Base-by-base conservation (phyloP, 2,329 filamentous ascomycete genomes). In the Trichophyton simii region DNA sequence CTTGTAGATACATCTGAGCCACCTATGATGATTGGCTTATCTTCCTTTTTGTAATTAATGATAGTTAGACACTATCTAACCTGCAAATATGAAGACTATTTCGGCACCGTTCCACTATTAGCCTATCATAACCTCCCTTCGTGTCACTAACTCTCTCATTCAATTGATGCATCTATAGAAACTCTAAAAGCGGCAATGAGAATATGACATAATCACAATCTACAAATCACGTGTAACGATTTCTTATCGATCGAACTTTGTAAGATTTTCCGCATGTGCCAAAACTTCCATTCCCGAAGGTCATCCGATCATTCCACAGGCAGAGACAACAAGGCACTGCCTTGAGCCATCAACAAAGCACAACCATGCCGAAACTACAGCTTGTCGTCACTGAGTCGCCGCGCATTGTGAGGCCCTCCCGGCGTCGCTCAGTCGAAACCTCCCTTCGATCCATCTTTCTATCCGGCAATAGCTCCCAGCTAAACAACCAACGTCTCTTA, bases 341-440 rank as follows among this genome's bases (percentile, higher is more conserved):
- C 13, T 54, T 34, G 28, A 34, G 22, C 46, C 50, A 31, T 28
- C 31, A n/a, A n/a, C n/a, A 38, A 9, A 38, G 34, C 18, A 22
- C 34, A 58, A 66, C 25, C 22, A 78, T 78, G 76, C 72, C 74
- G 48, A 70, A 72, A 57, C 70, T 72, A 60, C 77, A 76, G 65
- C 68, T 55, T 20, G 28, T 72, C 7, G 71, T 77, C 65, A 69
- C 69, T 25, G 75, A 76, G 63, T 68, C 76, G n/a, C 75, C 76
- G 52, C 75, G 75, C 52, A 74, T 72, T 60, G 68, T 77, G 36
- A 69, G 76, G 50, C 58, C 62, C 31, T 60, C 62, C 5, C 42
- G 57, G 13, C 57, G 38, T 11, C 36, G 57, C 36, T 42, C 57
- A 15, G 42, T 46, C 13, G 34, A 58, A 28, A 42, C 41, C 22